Percentiles rank a stretch among this genome's conserved stretches.
phyloP scores from a whole-genome alignment of 805 yeast species.

The Saccharomycopsis selenospora region DNA sequence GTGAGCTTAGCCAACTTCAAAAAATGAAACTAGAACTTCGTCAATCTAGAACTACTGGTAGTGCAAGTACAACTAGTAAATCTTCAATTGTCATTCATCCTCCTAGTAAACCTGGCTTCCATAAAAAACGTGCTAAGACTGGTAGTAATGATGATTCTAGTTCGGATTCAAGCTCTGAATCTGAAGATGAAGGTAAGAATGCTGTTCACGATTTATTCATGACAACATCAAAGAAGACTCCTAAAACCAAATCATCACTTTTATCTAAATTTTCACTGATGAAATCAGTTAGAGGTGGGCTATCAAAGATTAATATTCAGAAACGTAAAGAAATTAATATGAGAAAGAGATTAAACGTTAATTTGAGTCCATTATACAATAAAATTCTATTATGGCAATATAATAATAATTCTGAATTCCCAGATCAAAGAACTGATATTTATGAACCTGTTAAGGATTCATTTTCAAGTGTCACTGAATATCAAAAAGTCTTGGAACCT shows the following conservation, averaged over 20 bases:
- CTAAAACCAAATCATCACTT: slow-evolving; percentile 27
- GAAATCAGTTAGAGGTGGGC: slow-evolving; percentile 23
- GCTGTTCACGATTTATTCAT: slow-evolving; percentile 31
- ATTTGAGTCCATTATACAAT: slow-evolving; percentile 65
- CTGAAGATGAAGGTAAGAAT: slow-evolving; percentile 15
- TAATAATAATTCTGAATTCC: slow-evolving; percentile 46
- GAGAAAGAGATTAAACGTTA: slow-evolving; percentile 73
- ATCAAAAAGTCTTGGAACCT: slow-evolving; percentile 68
- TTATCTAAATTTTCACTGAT: slow-evolving; percentile 17
- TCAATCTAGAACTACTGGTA: slow-evolving; percentile 26
- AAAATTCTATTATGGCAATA: slow-evolving; percentile 74
- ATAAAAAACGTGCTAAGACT: slow-evolving; percentile 17
- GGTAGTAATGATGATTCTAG: slow-evolving; percentile 9
- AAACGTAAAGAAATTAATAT: slow-evolving; percentile 65
- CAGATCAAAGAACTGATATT: slow-evolving; percentile 40
- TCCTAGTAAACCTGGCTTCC: slow-evolving; percentile 21
- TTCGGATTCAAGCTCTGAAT: slow-evolving; percentile 11
- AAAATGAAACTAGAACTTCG: slow-evolving; percentile 10
- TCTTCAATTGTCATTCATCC: slow-evolving; percentile 19
- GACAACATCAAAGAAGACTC: slow-evolving; percentile 26
- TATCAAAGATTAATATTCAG: slow-evolving; percentile 32
- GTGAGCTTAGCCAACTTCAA: slow-evolving; percentile 9
- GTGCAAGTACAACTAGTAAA: slow-evolving; percentile 27
- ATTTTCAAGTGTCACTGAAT: slow-evolving; percentile 56
- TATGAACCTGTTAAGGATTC: slow-evolving; percentile 40